These are phyloP conservation scores for Macroventuria anomochaeta DNA, from an alignment of 2,329 filamentous ascomycete genomes.

Conservation along the genomic window DNA sequence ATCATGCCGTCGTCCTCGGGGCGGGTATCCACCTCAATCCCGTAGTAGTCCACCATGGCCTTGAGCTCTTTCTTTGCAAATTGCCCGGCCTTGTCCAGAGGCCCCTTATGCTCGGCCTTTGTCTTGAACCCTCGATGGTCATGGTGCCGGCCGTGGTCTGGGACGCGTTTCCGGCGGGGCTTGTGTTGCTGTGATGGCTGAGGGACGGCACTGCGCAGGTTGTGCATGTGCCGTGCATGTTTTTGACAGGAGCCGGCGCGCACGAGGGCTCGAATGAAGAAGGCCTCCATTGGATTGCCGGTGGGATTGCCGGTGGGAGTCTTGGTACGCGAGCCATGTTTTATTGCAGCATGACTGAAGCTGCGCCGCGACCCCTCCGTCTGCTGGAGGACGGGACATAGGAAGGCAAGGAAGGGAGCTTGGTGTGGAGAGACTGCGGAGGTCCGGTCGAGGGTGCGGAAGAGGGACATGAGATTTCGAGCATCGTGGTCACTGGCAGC, in stretches of 20 bases:
- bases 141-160: slow-evolving; percentile 10
- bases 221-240: slow-evolving; percentile 51
- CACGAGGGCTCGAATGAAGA: slow-evolving; percentile 62
- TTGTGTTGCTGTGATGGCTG: slow-evolving; percentile 4
- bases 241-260: slow-evolving; percentile 59
- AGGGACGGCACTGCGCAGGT: slow-evolving; percentile 13
- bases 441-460: slow-evolving; percentile 62
- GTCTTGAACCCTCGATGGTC: slow-evolving; percentile 15
- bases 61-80: slow-evolving; percentile 53
- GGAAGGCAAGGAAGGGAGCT: slow-evolving; percentile 40
- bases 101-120: slow-evolving; percentile 19
- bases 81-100: slow-evolving; percentile 36
- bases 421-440: slow-evolving; percentile 54
- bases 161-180: background rate
- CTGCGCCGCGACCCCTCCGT: slow-evolving; percentile 17
- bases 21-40: slow-evolving; percentile 31
- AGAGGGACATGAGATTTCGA: slow-evolving; percentile 68
- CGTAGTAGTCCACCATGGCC: slow-evolving; percentile 58
- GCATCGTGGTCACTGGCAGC: slow-evolving; percentile 60
- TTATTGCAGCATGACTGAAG: slow-evolving; percentile 29
- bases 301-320: slow-evolving; percentile 38
- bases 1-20: slow-evolving; percentile 36
- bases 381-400: slow-evolving; percentile 35
- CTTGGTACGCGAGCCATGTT: slow-evolving; percentile 12
- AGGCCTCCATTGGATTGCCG: slow-evolving; percentile 56